Evolutionary conservation across 805 yeast species (phyloP).

Genomic region (Wickerhamiella vanderwaltii): DNA sequence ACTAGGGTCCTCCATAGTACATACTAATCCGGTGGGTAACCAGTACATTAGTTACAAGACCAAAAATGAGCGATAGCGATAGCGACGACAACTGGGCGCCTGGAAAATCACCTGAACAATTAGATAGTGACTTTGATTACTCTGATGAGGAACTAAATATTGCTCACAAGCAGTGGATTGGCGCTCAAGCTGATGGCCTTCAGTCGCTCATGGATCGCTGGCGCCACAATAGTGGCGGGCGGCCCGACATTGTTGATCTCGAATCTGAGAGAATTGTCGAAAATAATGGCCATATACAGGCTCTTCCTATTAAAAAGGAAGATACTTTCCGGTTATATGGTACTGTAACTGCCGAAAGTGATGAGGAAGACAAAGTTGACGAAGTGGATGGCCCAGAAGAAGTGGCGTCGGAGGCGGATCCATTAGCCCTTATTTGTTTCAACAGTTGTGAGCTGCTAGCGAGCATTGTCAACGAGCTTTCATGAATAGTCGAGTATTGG

Average conservation of each 20-base stretch:
- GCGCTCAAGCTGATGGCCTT: conserved; percentile 1
- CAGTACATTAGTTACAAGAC: too few species aligned
- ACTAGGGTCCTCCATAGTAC: too few species aligned
- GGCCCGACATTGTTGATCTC: conserved; percentile 38
- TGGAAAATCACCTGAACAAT: too few species aligned
- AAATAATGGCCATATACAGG: conserved; percentile 59
- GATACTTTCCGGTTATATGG: not conserved
- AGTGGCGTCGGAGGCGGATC: conserved; percentile 2
- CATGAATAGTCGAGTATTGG: conserved; percentile 2
- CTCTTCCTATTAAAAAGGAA: conserved; percentile 32
- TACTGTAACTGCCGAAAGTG: too few species aligned
- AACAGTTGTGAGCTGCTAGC: conserved; percentile 6
- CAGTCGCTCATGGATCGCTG: conserved; percentile 1
- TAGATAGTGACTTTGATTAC: too few species aligned
- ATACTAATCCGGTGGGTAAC: too few species aligned
- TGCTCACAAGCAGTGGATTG: conserved; percentile 1
- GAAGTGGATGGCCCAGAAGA: not conserved
- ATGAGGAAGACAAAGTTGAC: conserved; percentile 4
- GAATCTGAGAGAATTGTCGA: conserved; percentile 48
- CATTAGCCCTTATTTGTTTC: not conserved
- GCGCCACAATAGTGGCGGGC: conserved; percentile 4
- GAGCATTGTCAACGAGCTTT: conserved; percentile 6
- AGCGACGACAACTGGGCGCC: too few species aligned
- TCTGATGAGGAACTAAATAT: not conserved
- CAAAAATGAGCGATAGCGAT: too few species aligned